Evolutionary conservation across 2,329 filamentous ascomycete species (phyloP), one percentile per base, ranked within the genome.

Genomic region (Pestalotiopsis sp.): DNA sequence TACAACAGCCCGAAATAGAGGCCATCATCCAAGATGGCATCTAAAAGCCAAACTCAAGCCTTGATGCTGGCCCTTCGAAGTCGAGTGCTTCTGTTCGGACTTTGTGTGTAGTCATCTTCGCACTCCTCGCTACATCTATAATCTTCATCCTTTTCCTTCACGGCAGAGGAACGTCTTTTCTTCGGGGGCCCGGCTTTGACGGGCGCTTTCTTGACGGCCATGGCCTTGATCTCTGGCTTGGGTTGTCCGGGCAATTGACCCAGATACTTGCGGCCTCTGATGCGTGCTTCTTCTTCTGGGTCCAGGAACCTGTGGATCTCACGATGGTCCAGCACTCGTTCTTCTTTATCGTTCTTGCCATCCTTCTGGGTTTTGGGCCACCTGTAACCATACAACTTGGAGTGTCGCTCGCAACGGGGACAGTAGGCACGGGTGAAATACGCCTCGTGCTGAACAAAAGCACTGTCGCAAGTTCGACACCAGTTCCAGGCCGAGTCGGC

Each of bases 311-410:
- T 91, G 79, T 98, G 93, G 3, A 98, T 87, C 0, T 87, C 91
- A n/a, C 95, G 87, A 77, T 98, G 95, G 77, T 98, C 95, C 69
- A 96, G 85, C 0, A 97, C 84, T 11, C 90, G 82, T 77, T 91
- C 87, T 73, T 92, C 90, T 68, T 88, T 90, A 77, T 98, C 96
- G 23, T 87, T 80, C 17, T 89, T 89, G 0, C 93, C 93, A 31
- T 92, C 90, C 70, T 87, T 92, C 69, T 97, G 92, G 0, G 96
- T 98, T 83, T 99, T 98, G 5, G 96, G 96, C 96, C 96, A 99
- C 68, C 92, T 86, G 77, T 93, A 98, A 0, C 97, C 97, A 78
- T 98, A 99, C 0, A 99, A 83, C 82, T 97, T 98, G 17, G 93
- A 97, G 77, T 99, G 96, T 0, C 96, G 89, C 82, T 99, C 96